Base-by-base conservation (phyloP, 768 basidiomycete species). In the Cyclocybe cylindracea region DNA sequence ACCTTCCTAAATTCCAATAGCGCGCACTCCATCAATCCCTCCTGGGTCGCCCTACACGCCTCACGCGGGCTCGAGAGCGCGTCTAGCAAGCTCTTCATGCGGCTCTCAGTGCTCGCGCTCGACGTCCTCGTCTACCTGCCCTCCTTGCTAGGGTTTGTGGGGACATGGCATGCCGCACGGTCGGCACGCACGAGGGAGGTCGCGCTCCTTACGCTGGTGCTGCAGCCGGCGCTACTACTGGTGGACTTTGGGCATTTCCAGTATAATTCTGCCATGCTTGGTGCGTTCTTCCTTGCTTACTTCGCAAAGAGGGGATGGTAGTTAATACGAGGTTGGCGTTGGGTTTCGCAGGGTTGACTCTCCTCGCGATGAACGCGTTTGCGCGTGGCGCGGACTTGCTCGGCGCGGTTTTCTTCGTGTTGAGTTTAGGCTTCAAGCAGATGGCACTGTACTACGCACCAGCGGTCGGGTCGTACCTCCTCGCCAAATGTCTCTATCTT, bases 361-460 rank as follows among this genome's bases (percentile, higher is more conserved):
- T 93, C 24, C 70, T 87, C 19, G 75, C 91, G 0, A 66, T 94
- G 35, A 82, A 85, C 57, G 82, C 80, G 58, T 90, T 96, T 39
- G 82, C 86, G 1, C 66, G 62, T 2, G 88, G 82, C 2, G 75
- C 78, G 14, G 95, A 98, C 64, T 66, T 89, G 2, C 55, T 85
- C 1, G 96, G 90, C 5, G 89, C 92, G 4, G 64, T 91, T 11
- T 83, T 75, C 51, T 96, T 98, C 59, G 88, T 92, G 5, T 72
- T 86, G n/a, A 89, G 89, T 56, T 78, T 98, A 14, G 82, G 88
- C 3, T 95, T 96, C 77, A 97, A 97, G 68, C 95, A 98, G 64
- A 97, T 98, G 94, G 87, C 91, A 2, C 73, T 97, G 24, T 96
- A 97, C 65, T 98, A 94, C 64, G 88, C 91, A 0, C 93, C 94